Percentiles rank a stretch among this genome's conserved stretches.
Evolutionary conservation across 257 asterid species (phyloP).

Genomic region (Solanum tarapatanum): DNA sequence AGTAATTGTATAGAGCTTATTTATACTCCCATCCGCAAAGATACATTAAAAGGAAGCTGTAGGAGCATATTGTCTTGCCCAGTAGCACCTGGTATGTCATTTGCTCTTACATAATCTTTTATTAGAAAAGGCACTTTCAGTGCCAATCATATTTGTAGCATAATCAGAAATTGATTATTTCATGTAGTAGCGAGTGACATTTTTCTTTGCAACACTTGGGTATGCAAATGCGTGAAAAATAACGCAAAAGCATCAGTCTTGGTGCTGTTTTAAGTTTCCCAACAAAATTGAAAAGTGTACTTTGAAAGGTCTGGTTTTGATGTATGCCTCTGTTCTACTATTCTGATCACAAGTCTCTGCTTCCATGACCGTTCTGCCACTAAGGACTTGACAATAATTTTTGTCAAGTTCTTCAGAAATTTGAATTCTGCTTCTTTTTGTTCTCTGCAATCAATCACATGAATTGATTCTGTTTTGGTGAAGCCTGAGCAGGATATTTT

Average conservation of each 20-base stretch:
- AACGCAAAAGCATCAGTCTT: neutral
- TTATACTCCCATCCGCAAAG: constrained; percentile 74
- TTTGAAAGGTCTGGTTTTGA: neutral
- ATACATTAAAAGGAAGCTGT: constrained; percentile 65
- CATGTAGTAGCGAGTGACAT: neutral
- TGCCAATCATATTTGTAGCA: neutral
- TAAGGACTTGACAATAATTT: neutral
- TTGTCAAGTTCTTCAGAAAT: neutral
- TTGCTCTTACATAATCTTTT: neutral
- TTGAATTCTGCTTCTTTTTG: neutral
- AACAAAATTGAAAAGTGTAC: neutral
- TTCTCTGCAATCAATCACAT: neutral
- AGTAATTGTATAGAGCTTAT: constrained; percentile 62
- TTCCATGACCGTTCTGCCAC: neutral
- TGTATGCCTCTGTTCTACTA: neutral
- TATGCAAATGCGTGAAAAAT: neutral
- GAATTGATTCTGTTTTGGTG: neutral
- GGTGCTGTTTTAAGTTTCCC: neutral
- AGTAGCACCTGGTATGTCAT: constrained; percentile 63
- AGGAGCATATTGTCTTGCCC: constrained; percentile 46
- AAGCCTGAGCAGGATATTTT: neutral
- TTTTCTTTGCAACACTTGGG: neutral
- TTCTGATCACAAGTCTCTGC: neutral
- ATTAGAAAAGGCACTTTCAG: neutral
- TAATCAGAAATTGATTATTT: neutral